Evolutionary conservation across 495 filamentous ascomycete genomes (phyloP).

Genomic region (Talaromyces trachyspermus): DNA sequence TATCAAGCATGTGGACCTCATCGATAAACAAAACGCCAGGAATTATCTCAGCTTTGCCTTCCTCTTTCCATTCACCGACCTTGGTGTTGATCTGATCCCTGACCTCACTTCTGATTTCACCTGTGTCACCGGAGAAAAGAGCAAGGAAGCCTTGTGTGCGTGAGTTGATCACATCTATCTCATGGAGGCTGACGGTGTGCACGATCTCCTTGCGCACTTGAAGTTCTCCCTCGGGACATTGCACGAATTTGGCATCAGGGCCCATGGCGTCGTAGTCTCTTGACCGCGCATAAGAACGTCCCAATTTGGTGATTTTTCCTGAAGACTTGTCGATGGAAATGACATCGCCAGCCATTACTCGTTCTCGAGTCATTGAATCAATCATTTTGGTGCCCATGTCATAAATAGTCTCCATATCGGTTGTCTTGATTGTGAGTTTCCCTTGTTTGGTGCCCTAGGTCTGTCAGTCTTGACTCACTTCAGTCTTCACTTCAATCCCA

Average conservation of each 20-base stretch:
- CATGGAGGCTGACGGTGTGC: constrained; percentile 93
- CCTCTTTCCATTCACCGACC: constrained; percentile 97
- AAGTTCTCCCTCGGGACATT: constrained; percentile 96
- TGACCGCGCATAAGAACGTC: constrained; percentile 84
- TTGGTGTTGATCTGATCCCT: constrained; percentile 98
- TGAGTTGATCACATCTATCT: constrained; percentile 99
- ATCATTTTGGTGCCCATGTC: constrained; percentile 99
- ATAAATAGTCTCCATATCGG: constrained; percentile 99
- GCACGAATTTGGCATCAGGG: constrained; percentile 93
- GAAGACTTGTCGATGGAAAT: constrained; percentile 97
- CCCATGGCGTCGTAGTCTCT: constrained; percentile 99
- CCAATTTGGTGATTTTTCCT: constrained; percentile 94
- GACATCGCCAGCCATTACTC: constrained; percentile 95
- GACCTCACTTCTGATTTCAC: constrained; percentile 95
- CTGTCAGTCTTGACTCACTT: background rate
- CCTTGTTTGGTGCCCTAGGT: constrained; percentile 81
- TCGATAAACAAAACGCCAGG: constrained; percentile 98
- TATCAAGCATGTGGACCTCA: constrained; percentile 99
- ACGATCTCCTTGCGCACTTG: constrained; percentile 96
- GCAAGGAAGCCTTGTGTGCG: constrained; percentile 93
- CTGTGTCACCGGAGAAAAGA: constrained; percentile 94
- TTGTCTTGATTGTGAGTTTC: constrained; percentile 98
- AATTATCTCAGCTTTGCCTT: constrained; percentile 96
- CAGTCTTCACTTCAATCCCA: background rate
- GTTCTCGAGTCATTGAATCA: constrained; percentile 97